Evolutionary conservation across 129 eudicot genomes (phyloP).

Genomic region (Smallanthus sonchifolius): DNA sequence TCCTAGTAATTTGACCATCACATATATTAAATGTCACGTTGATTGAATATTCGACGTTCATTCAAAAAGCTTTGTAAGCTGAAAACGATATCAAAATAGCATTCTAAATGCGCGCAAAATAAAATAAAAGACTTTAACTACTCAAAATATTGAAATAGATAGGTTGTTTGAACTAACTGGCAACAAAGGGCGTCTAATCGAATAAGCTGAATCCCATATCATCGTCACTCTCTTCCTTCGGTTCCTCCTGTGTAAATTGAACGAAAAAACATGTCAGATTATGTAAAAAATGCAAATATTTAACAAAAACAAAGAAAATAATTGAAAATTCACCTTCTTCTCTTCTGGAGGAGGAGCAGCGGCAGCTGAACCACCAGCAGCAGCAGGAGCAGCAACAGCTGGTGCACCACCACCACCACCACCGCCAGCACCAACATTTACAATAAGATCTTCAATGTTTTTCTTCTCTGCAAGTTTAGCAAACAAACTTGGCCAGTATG

Average conservation of each 20-base stretch:
- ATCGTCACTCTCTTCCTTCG: slow-evolving; percentile 37
- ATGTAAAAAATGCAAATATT: not conserved
- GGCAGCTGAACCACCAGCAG: slow-evolving; percentile 26
- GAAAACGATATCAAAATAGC: not conserved
- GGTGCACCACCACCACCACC: slow-evolving; percentile 37
- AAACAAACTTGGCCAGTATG: slow-evolving; percentile 44
- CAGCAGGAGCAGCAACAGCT: slow-evolving; percentile 29
- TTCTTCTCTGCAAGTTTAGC: slow-evolving; percentile 37
- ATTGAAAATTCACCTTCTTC: slow-evolving; percentile 20
- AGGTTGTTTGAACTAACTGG: slow-evolving; percentile 5
- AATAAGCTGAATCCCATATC: slow-evolving; percentile 39
- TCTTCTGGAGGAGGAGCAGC: slow-evolving; percentile 34
- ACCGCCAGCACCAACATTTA: slow-evolving; percentile 36
- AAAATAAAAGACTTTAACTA: not conserved
- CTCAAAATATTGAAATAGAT: not conserved
- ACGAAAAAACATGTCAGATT: not conserved
- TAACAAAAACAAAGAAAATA: not conserved
- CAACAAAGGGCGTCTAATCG: slow-evolving; percentile 12
- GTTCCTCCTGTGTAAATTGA: slow-evolving; percentile 23
- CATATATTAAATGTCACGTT: not conserved
- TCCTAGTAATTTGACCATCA: too few relatives aligned
- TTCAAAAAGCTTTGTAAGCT: not conserved
- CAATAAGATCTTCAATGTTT: slow-evolving; percentile 31
- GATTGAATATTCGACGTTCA: not conserved
- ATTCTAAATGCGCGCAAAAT: not conserved